Evolutionary conservation across 2,329 filamentous ascomycete genomes (phyloP), one percentile per base, ranked within the genome.

Genomic region (Ceratocystis harringtonii): DNA sequence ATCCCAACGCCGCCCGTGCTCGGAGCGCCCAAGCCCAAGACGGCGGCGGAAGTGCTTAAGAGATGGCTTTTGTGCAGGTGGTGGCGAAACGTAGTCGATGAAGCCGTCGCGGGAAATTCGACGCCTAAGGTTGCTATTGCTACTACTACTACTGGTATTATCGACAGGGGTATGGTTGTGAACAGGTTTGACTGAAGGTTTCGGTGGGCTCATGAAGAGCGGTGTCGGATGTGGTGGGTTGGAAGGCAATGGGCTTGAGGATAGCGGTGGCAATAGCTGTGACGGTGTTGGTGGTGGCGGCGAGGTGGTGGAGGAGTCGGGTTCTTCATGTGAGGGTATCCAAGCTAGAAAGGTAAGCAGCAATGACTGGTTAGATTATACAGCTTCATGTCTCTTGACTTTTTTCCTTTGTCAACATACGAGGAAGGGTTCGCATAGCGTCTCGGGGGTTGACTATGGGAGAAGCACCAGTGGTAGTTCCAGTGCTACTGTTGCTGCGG

Each of bases 1-100:
- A 70, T 85, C 82, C 81, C 82, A 84, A 74, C 79, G 79, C 67
- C 81, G 77, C 2, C 81, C 81, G 60, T 72, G 78, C 72, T 79
- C 76, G 5, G 75, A 64, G 30, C 65, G 63, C 8, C 67, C 67
- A 25, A 67, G 60, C 5, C 67, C 67, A 15, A 66, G 12, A 3
- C 62, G 64, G 22, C 67, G 67, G 32, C 64, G 65, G 22, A 65
- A 66, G 55, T 65, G 64, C 17, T 58, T 61, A 3, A 68, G 41
- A 3, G 44, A 61, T n/a, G 52, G 50, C 5, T 62, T 63, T 17
- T 64, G 45, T 12, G 45, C 50, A 1, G 63, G 64, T 5, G 62
- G 58, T 41, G 65, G 61, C 12, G 44, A 30, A 32, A 68, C 72
- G 65, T 71, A 75, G 68, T 76, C 74, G 65, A 80, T 71, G 66